phyloP scores from a whole-genome alignment of 78 protist species.

The Chrysochromulina parva region DNA sequence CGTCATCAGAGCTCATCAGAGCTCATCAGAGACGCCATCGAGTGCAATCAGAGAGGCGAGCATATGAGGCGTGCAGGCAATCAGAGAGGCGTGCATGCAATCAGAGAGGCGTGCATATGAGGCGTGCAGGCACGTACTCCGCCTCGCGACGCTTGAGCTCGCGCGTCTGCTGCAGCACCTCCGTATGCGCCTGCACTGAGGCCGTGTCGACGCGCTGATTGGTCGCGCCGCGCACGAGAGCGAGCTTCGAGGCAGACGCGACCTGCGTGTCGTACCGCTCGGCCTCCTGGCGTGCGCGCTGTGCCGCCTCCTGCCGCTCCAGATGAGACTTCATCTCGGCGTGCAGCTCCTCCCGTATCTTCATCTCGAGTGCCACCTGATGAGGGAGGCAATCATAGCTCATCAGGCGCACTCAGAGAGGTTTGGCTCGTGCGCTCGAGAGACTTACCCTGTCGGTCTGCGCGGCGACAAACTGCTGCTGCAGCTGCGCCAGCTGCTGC shows the following conservation, averaged over 20 bases:
- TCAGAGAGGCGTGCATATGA: not conserved
- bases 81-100: not conserved
- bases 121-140: not conserved
- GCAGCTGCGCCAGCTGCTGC: too few species aligned
- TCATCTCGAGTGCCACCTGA: not conserved
- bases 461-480: too few species aligned
- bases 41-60: not conserved
- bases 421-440: too few species aligned
- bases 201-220: too few species aligned
- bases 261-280: too few species aligned
- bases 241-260: too few species aligned
- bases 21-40: not conserved
- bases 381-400: not conserved
- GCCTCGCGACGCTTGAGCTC: not conserved
- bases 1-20: not conserved
- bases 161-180: not conserved
- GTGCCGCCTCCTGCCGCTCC: not conserved
- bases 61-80: not conserved
- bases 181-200: not conserved
- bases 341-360: not conserved
- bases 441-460: too few species aligned
- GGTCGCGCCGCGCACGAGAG: too few species aligned
- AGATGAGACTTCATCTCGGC: not conserved
- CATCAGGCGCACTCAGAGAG: too few species aligned
- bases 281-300: too few species aligned